These are phyloP conservation scores for Podospora anserina DNA, from an alignment of 495 filamentous ascomycete genomes.

Conservation along the genomic window DNA sequence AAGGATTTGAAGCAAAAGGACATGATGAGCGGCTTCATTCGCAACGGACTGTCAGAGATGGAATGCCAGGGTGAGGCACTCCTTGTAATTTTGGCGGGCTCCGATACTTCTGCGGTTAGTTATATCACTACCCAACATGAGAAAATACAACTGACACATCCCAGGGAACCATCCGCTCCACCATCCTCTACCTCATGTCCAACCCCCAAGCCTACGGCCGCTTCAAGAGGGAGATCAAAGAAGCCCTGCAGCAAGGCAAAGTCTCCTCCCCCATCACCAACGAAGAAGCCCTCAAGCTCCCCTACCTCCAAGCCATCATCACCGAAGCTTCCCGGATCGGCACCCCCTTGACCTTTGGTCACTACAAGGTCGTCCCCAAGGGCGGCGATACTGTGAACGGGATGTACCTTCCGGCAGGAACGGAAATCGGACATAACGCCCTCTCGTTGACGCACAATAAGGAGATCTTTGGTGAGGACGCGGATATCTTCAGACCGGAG, in stretches of 20 bases:
- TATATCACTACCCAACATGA: neutral
- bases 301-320: slow-evolving; percentile 47
- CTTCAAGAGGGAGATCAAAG: slow-evolving; percentile 54
- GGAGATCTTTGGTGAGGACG: slow-evolving; percentile 46
- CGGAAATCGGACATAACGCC: slow-evolving; percentile 42
- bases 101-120: slow-evolving; percentile 55
- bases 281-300: slow-evolving; percentile 38
- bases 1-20: slow-evolving; percentile 2
- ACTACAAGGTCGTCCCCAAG: slow-evolving; percentile 39
- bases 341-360: slow-evolving; percentile 28
- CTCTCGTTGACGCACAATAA: slow-evolving; percentile 33
- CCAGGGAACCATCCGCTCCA: slow-evolving; percentile 28
- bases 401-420: slow-evolving; percentile 46
- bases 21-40: slow-evolving; percentile 30
- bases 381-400: slow-evolving; percentile 48
- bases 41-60: slow-evolving; percentile 37
- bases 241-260: slow-evolving; percentile 26
- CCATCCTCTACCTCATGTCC: slow-evolving; percentile 48
- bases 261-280: slow-evolving; percentile 36
- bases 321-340: slow-evolving; percentile 46
- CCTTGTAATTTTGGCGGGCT: slow-evolving; percentile 52
- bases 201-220: slow-evolving; percentile 45
- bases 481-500: slow-evolving; percentile 48
- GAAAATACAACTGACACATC: no score
- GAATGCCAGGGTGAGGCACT: slow-evolving; percentile 42